Conservation (phyloP, 2,329 filamentous ascomycete genomes). For the Ascomycota sp. region DNA sequence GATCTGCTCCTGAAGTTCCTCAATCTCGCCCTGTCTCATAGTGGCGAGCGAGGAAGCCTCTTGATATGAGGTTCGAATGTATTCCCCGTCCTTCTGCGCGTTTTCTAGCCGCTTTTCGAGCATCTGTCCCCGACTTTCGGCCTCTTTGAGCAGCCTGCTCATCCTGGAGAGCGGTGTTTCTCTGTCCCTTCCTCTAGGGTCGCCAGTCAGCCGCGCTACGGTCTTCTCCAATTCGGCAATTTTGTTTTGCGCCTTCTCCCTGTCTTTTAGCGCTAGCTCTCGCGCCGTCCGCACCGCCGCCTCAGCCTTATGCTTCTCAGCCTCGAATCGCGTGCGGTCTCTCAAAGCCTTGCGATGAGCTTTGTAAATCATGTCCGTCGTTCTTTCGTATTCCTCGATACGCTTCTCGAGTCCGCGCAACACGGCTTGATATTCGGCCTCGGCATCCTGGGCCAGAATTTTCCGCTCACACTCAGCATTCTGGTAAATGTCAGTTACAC, state of each 20-base stretch:
- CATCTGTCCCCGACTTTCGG: conserved; percentile 15
- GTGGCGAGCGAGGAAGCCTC: conserved; percentile 27
- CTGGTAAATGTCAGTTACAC: conserved; percentile 8
- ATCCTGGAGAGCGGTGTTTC: conserved; percentile 9
- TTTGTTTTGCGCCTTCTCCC: conserved; percentile 16
- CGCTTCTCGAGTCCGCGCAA: conserved; percentile 23
- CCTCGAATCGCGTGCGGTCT: conserved; percentile 27
- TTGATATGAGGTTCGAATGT: conserved; percentile 37
- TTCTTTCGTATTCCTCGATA: conserved; percentile 23
- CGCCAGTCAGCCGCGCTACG: conserved; percentile 10
- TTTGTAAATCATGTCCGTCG: conserved; percentile 22
- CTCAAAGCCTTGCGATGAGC: conserved; percentile 27
- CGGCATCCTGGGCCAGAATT: conserved; percentile 11
- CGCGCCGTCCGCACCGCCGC: conserved; percentile 9
- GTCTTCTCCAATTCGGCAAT: conserved; percentile 16
- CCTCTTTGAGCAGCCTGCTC: conserved; percentile 16
- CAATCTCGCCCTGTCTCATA: conserved; percentile 24
- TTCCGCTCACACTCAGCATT: conserved; percentile 11
- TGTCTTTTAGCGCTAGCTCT: conserved; percentile 11
- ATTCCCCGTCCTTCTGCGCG: conserved; percentile 30
- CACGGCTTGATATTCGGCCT: conserved; percentile 17
- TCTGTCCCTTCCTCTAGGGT: conserved; percentile 6
- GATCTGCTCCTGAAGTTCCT: conserved; percentile 20
- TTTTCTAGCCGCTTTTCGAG: conserved; percentile 20
- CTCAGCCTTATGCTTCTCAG: conserved; percentile 21